Conservation (phyloP, 306 rosid genomes). For the Cucurbita argyrosperma region DNA sequence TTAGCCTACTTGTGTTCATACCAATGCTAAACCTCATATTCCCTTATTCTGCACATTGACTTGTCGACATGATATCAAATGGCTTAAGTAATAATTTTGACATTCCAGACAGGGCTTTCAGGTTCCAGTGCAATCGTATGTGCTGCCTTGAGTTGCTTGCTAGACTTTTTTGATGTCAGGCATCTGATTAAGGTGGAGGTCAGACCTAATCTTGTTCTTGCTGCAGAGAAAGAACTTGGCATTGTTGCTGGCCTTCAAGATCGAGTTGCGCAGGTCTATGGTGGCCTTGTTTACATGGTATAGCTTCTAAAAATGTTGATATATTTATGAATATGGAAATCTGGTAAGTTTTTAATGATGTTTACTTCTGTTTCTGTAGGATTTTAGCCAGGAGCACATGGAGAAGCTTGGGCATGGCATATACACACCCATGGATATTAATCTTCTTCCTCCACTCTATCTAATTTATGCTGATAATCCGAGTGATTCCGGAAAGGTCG, state of each 20-base stretch:
- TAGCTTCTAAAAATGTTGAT: not conserved
- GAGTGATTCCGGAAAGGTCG: slow-evolving; percentile 96
- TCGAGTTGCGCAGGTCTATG: slow-evolving; percentile 85
- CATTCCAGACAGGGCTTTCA: slow-evolving; percentile 76
- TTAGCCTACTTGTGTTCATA: not conserved
- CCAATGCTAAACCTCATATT: not conserved
- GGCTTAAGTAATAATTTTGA: slow-evolving; percentile 15
- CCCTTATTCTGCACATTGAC: not conserved
- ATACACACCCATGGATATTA: slow-evolving; percentile 59
- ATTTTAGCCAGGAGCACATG: slow-evolving; percentile 66
- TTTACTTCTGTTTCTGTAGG: slow-evolving; percentile 24
- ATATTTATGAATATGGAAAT: not conserved
- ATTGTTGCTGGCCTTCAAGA: slow-evolving; percentile 96
- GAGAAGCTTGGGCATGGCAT: slow-evolving; percentile 57
- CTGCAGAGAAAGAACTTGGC: slow-evolving; percentile 82
- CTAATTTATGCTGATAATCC: slow-evolving; percentile 78
- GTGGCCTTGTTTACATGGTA: slow-evolving; percentile 86
- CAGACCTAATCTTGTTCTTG: slow-evolving; percentile 67
- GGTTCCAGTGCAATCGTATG: slow-evolving; percentile 89
- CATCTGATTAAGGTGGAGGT: slow-evolving; percentile 45
- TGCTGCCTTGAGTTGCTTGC: slow-evolving; percentile 74
- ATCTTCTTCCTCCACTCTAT: slow-evolving; percentile 69
- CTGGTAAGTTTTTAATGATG: not conserved
- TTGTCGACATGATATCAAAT: not conserved
- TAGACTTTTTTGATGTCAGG: slow-evolving; percentile 72